Conservation (phyloP, 257 asterid species). For the Gynochthodes officinalis region DNA sequence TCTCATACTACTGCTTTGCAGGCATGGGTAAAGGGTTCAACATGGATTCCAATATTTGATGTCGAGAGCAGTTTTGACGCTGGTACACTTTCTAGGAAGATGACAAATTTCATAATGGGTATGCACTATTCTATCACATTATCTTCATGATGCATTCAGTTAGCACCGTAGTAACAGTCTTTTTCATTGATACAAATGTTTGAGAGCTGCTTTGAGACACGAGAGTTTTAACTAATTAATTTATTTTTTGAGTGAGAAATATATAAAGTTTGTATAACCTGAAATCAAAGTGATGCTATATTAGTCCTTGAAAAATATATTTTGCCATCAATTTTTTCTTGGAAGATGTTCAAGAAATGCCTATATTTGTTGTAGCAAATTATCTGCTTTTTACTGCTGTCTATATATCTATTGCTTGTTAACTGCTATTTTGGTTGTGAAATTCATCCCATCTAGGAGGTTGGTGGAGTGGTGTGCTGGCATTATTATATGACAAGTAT, state of each 20-base stretch:
- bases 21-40: slow-evolving; percentile 95
- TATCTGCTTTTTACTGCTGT: background rate
- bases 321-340: background rate
- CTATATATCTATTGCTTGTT: background rate
- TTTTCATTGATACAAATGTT: background rate
- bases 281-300: background rate
- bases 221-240: too few species aligned
- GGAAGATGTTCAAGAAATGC: background rate
- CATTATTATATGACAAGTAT: slow-evolving; percentile 63
- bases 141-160: background rate
- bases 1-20: slow-evolving; percentile 34
- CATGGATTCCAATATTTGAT: slow-evolving; percentile 90
- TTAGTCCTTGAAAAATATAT: background rate
- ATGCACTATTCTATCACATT: slow-evolving; percentile 11
- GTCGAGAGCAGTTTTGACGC: slow-evolving; percentile 60
- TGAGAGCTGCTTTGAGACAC: background rate
- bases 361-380: background rate
- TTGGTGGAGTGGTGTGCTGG: slow-evolving; percentile 97
- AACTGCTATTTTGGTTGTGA: background rate
- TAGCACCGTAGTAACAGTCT: background rate
- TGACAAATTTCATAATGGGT: slow-evolving; percentile 81
- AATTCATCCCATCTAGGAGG: slow-evolving; percentile 54
- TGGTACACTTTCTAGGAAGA: slow-evolving; percentile 65
- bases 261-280: background rate
- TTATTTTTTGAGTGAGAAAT: background rate